A percentile compares a stretch with the other conserved stretches of the same genome.
These are phyloP conservation scores for Podochytrium sp. DNA, from an alignment of 192 early-diverging fungal genomes.

Conservation along the genomic window DNA sequence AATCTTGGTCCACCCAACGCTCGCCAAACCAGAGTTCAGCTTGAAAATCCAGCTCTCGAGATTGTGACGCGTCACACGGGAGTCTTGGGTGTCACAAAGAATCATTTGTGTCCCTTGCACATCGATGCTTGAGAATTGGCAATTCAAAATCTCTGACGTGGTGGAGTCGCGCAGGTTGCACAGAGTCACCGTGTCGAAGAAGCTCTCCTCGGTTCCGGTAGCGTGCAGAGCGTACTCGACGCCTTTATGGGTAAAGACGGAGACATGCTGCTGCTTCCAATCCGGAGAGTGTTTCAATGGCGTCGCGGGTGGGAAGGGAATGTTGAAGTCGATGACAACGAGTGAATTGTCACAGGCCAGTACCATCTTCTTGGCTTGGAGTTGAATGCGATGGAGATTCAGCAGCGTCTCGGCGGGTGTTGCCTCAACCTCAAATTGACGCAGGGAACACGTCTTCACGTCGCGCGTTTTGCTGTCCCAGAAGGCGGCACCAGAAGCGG, in stretches of 20 bases:
- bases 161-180: not conserved
- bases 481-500: no score
- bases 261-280: not conserved
- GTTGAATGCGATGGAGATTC: no score
- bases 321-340: no score
- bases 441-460: no score
- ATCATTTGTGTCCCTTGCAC: not conserved
- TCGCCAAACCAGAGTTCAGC: not conserved
- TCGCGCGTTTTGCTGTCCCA: no score
- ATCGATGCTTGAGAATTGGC: not conserved
- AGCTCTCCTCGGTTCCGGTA: conserved; percentile 1
- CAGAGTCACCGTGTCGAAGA: no score
- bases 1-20: not conserved
- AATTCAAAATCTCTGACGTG: not conserved
- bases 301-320: no score
- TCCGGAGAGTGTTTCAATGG: no score
- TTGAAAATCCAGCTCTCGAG: not conserved
- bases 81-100: not conserved
- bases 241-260: not conserved
- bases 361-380: no score
- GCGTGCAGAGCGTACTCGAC: not conserved
- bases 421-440: no score
- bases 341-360: no score
- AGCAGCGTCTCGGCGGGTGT: no score
- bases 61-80: not conserved